Conservation (phyloP, 148 eudicot species). For the Rhododendron vialii region DNA sequence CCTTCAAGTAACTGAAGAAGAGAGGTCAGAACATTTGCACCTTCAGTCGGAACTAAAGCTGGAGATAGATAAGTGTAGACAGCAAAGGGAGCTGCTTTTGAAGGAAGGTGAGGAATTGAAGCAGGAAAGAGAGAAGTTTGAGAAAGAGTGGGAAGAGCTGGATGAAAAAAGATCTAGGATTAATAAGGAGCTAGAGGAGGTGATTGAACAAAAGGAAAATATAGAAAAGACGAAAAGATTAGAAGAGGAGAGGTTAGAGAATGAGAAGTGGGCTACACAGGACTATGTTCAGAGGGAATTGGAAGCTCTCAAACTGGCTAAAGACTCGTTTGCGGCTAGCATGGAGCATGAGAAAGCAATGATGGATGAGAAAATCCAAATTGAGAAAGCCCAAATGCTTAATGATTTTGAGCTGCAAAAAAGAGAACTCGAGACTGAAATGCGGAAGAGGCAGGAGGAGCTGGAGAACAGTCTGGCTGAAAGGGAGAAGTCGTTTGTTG, state of each 20-base stretch:
- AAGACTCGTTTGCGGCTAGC: slow-evolving; percentile 68
- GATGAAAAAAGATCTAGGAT: slow-evolving; percentile 66
- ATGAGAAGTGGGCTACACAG: slow-evolving; percentile 52
- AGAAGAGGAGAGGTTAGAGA: slow-evolving; percentile 72
- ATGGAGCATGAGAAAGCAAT: slow-evolving; percentile 77
- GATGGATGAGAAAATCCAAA: slow-evolving; percentile 52
- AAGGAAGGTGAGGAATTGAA: slow-evolving; percentile 77
- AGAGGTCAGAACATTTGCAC: slow-evolving; percentile 63
- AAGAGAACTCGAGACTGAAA: slow-evolving; percentile 66
- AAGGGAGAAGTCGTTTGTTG: slow-evolving; percentile 55
- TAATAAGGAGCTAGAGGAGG: slow-evolving; percentile 51
- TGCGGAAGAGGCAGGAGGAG: slow-evolving; percentile 57
- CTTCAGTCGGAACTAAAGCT: slow-evolving; percentile 72
- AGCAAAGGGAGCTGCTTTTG: slow-evolving; percentile 58
- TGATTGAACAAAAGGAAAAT: slow-evolving; percentile 49
- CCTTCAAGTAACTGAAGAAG: slow-evolving; percentile 82
- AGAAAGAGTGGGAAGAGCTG: slow-evolving; percentile 94
- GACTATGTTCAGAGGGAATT: slow-evolving; percentile 64
- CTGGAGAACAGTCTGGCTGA: slow-evolving; percentile 51
- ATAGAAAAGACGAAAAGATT: slow-evolving; percentile 54
- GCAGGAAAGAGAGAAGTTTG: slow-evolving; percentile 73
- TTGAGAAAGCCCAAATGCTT: slow-evolving; percentile 55
- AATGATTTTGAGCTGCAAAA: slow-evolving; percentile 67
- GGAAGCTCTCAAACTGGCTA: slow-evolving; percentile 71
- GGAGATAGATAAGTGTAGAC: slow-evolving; percentile 68